phyloP scores from a whole-genome alignment of 352 stramenopile genomes.

The Pythium diclinum region DNA sequence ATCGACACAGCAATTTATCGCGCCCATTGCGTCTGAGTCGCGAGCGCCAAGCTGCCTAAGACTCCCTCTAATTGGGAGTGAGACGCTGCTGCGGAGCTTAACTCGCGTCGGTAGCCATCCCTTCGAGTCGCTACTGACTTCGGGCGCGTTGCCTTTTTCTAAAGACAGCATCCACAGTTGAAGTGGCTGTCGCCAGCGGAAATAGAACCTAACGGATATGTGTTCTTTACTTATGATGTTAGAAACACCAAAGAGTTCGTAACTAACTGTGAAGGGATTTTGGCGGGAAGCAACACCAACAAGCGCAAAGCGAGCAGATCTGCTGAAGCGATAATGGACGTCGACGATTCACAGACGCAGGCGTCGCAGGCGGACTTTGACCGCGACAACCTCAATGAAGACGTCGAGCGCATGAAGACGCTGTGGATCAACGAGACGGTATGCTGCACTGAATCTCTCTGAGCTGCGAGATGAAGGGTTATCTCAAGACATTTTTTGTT shows the following conservation, averaged over 20 bases:
- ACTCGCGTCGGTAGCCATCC: not conserved
- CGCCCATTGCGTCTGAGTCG: slow-evolving; percentile 8
- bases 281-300: slow-evolving; percentile 11
- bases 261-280: not conserved
- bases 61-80: not conserved
- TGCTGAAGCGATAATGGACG: slow-evolving; percentile 8
- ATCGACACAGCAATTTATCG: slow-evolving; percentile 26
- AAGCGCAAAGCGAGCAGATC: not conserved
- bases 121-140: not conserved
- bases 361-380: slow-evolving; percentile 39
- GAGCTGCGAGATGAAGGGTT: not conserved
- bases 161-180: not conserved
- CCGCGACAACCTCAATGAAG: slow-evolving; percentile 77
- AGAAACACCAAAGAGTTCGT: not conserved
- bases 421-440: slow-evolving; percentile 86
- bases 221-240: not conserved
- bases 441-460: not conserved
- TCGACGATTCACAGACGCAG: slow-evolving; percentile 27
- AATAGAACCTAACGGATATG: slow-evolving; percentile 1
- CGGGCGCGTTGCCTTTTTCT: not conserved
- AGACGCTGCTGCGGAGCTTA: not conserved
- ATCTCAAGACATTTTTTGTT: not conserved
- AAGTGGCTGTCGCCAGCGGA: not conserved
- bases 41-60: not conserved
- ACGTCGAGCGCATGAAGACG: slow-evolving; percentile 61